Base-by-base conservation (phyloP, 2,329 filamentous ascomycete species). In the Fusarium odoratissimum region DNA sequence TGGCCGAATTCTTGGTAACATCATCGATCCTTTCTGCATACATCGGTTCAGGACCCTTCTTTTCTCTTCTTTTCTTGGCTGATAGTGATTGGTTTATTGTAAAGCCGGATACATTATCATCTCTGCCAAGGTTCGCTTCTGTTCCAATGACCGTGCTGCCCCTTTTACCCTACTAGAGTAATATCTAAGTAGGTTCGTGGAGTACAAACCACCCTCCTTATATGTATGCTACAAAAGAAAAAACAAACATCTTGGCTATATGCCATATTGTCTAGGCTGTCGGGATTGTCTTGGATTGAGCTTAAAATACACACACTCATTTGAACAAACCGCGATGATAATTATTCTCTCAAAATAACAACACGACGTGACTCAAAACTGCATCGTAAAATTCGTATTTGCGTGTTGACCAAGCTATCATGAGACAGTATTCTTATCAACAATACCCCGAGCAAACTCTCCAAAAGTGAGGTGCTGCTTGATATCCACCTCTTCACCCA, bases 401-500 rank as follows among this genome's bases (percentile, higher is more conserved):
- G 7, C 9, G 17, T 37, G 8, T 30, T 6, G 16, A 14, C 4
- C 1, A 17, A n/a, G 5, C 4, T 41, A 33, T 58, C 69, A 82
- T 46, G 79, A 83, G 25, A 90, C 87, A 1, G 89, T 91, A 67
- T 90, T 90, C 79, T 88, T 89, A 7, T 86, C 84, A 41, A 91
- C 88, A 56, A 91, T 86, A 0, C 87, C 87, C 58, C 88, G 82
- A 6, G 93, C 93, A 85, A 95, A 94, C 77, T 92, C 89, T 28
- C 92, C 93, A 87, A 95, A 95, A 42, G 89, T 92, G 63, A 91
- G 86, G 41, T 89, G 87, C 76, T 90, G 86, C 79, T 88, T 85
- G 64, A 89, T 87, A 78, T 95, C 93, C 19, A 95, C 92, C 82
- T 90, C 88, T 75, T 95, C 93, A 76, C 89, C 93, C 67, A 98